Percentiles rank a stretch among this genome's conserved stretches.
These are phyloP conservation scores for Gautieria morchelliformis DNA, from an alignment of 768 basidiomycete genomes.

Conservation along the genomic window DNA sequence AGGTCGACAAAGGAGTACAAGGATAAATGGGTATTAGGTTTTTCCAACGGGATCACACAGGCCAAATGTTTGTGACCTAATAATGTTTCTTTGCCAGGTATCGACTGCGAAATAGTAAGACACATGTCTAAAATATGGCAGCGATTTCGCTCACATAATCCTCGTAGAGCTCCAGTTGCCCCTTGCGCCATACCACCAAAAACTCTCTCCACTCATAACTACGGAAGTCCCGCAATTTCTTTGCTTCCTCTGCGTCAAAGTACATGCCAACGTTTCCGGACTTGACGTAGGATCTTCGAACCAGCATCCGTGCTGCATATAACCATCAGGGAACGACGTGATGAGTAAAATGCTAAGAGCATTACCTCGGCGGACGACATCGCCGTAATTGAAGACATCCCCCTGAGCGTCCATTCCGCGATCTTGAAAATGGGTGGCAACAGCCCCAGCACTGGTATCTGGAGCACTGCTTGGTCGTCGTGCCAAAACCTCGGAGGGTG, in stretches of 20 bases:
- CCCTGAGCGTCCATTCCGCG: slow-evolving; percentile 14
- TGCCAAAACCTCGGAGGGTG: slow-evolving; percentile 58
- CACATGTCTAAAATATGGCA: background rate
- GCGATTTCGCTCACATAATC: slow-evolving; percentile 53
- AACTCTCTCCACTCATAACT: slow-evolving; percentile 74
- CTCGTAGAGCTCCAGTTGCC: slow-evolving; percentile 73
- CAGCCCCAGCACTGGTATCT: slow-evolving; percentile 58
- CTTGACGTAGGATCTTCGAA: slow-evolving; percentile 60
- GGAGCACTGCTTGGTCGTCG: slow-evolving; percentile 46
- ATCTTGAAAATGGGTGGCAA: slow-evolving; percentile 14
- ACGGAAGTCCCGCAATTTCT: slow-evolving; percentile 48
- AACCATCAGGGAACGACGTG: slow-evolving; percentile 1
- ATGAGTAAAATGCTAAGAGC: too few relatives aligned
- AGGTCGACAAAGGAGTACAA: slow-evolving; percentile 83
- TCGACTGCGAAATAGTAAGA: slow-evolving; percentile 11
- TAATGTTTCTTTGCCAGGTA: slow-evolving; percentile 61
- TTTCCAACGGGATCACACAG: slow-evolving; percentile 65
- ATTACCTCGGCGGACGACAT: slow-evolving; percentile 68
- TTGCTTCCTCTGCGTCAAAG: slow-evolving; percentile 64
- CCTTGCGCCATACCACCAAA: slow-evolving; percentile 75
- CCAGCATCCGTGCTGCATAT: slow-evolving; percentile 77
- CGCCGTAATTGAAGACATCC: slow-evolving; percentile 28
- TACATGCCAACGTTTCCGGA: slow-evolving; percentile 34
- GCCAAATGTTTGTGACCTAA: slow-evolving; percentile 68
- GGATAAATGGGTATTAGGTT: slow-evolving; percentile 57